Evolutionary conservation across 192 early-diverging fungal species (phyloP).

Genomic region (Coemansia sp.): DNA sequence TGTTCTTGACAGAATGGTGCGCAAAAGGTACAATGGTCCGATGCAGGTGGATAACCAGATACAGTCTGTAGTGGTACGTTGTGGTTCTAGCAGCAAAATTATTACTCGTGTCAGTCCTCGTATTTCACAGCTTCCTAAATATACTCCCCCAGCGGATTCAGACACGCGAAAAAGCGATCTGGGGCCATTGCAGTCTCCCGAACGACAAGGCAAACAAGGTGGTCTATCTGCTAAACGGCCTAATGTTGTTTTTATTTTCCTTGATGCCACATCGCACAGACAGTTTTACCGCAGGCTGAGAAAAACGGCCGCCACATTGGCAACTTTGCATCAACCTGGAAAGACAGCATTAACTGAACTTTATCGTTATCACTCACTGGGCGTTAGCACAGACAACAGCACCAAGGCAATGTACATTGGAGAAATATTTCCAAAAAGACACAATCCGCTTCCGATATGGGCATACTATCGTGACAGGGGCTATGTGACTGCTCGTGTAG

Average conservation of each 20-base stretch:
- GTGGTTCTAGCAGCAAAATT: constrained; percentile 40
- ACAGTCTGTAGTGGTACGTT: constrained; percentile 55
- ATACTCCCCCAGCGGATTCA: constrained; percentile 20
- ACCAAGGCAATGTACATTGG: constrained; percentile 56
- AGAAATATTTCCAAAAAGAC: constrained; percentile 24
- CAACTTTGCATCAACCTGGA: constrained; percentile 31
- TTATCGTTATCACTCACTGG: constrained; percentile 57
- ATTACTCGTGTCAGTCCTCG: constrained; percentile 40
- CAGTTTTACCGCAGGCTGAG: constrained; percentile 59
- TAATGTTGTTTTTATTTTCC: constrained; percentile 56
- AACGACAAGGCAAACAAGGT: neutral
- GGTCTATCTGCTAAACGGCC: constrained; percentile 16
- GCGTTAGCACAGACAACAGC: constrained; percentile 58
- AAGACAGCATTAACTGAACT: constrained; percentile 50
- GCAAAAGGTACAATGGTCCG: constrained; percentile 19
- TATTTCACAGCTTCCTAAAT: constrained; percentile 7
- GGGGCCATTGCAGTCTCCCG: neutral
- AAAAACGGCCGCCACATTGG: constrained; percentile 38
- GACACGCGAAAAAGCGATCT: constrained; percentile 22
- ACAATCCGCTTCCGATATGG: constrained; percentile 58
- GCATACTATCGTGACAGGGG: constrained; percentile 59
- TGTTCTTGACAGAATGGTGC: constrained; percentile 36
- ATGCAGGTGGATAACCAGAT: constrained; percentile 37
- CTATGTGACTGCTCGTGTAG: constrained; percentile 57
- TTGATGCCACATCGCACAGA: constrained; percentile 57